A percentile compares a stretch with the other conserved stretches of the same genome.
Evolutionary conservation across 2,329 filamentous ascomycete species (phyloP).

Genomic region (Nigrospora sphaerica): DNA sequence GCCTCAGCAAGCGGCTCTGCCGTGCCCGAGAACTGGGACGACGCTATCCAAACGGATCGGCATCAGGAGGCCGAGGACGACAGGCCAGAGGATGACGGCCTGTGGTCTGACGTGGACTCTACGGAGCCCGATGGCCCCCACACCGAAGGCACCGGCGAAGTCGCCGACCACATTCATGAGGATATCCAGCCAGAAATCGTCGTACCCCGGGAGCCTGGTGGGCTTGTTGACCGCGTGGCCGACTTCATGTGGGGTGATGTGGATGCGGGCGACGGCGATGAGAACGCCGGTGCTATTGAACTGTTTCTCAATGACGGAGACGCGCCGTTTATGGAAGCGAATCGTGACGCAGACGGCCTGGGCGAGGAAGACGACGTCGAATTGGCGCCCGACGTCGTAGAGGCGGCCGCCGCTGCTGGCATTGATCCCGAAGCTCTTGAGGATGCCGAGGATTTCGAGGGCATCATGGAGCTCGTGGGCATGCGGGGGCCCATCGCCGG

Average conservation of each 20-base stretch:
- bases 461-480: conserved; percentile 89
- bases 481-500: conserved; percentile 90
- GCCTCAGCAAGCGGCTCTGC: no score
- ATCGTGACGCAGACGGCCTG: conserved; percentile 28
- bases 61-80: not conserved
- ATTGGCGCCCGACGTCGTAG: conserved; percentile 45
- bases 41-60: conserved; percentile 6
- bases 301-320: conserved; percentile 43
- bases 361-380: conserved; percentile 30
- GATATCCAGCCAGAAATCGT: conserved; percentile 1
- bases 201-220: conserved; percentile 20
- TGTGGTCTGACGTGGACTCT: not conserved
- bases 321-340: conserved; percentile 26
- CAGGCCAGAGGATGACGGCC: not conserved
- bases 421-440: conserved; percentile 72
- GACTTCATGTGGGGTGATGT: conserved; percentile 58
- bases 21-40: no score
- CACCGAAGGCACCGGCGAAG: not conserved
- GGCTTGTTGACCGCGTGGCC: conserved; percentile 36
- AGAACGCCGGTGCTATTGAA: conserved; percentile 52
- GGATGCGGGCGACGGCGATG: conserved; percentile 27
- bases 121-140: not conserved
- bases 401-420: conserved; percentile 58
- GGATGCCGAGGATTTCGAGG: conserved; percentile 90
- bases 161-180: conserved; percentile 3